Conservation (phyloP, 139 green algal genomes). For the Tetraselmis chui region DNA sequence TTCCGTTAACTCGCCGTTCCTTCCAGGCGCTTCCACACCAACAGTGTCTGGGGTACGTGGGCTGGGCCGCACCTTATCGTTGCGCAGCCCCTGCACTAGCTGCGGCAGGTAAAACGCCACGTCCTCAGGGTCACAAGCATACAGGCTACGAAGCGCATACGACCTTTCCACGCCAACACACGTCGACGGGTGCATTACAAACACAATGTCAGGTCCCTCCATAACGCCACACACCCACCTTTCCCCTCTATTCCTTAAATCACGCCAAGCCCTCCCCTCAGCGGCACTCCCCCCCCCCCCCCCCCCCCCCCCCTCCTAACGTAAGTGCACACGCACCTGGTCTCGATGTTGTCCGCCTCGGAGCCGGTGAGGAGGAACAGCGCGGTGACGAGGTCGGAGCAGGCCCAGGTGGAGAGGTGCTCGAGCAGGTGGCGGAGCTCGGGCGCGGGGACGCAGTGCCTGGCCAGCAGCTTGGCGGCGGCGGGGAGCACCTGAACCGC, state of each 20-base stretch:
- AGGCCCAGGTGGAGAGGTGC: not conserved
- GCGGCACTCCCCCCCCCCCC: too few species aligned
- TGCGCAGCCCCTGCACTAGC: constrained; percentile 74
- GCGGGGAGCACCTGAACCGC: not conserved
- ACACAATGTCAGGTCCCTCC: too few species aligned
- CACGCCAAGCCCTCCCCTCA: too few species aligned
- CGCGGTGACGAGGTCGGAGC: not conserved
- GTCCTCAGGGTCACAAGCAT: constrained; percentile 27
- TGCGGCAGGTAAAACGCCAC: constrained; percentile 90
- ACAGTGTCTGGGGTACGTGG: constrained; percentile 71
- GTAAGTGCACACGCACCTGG: not conserved
- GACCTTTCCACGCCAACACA: too few species aligned
- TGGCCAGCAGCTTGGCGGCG: not conserved
- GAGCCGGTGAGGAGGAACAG: not conserved
- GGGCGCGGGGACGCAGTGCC: not conserved
- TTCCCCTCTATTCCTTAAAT: too few species aligned
- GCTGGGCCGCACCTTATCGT: constrained; percentile 62
- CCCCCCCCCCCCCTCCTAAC: too few species aligned
- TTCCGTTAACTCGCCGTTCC: not conserved
- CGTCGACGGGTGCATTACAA: too few species aligned
- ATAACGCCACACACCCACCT: too few species aligned
- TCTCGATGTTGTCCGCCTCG: not conserved
- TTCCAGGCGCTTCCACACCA: constrained; percentile 39
- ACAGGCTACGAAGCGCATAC: constrained; percentile 37
- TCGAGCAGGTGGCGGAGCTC: not conserved